Conservation (phyloP, 768 basidiomycete genomes). For the Phanerochaete sordida region DNA sequence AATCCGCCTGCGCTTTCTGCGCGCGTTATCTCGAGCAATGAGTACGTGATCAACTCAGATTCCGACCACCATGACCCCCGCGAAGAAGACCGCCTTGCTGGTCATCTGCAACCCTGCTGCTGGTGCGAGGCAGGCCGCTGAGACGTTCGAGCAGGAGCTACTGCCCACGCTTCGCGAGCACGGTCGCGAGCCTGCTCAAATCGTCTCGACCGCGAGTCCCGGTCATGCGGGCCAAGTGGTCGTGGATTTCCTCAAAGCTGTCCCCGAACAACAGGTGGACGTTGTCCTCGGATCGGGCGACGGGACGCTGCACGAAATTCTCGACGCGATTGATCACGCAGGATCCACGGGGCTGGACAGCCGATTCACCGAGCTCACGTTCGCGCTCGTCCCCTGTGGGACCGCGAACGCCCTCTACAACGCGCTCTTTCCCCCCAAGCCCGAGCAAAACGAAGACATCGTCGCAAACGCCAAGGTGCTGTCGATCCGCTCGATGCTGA, state of each 20-base stretch:
- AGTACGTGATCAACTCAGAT: neutral
- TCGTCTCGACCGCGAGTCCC: conserved; percentile 45
- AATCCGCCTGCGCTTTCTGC: neutral
- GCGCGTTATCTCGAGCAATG: neutral
- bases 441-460: conserved; percentile 21
- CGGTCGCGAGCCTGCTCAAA: conserved; percentile 34
- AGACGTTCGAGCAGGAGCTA: conserved; percentile 58
- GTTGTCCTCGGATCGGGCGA: conserved; percentile 80
- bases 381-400: conserved; percentile 68
- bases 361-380: conserved; percentile 26
- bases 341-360: conserved; percentile 4
- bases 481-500: conserved; percentile 53
- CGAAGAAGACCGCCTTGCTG: conserved; percentile 33
- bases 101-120: conserved; percentile 75
- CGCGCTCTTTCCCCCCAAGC: conserved; percentile 56
- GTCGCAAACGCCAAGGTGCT: conserved; percentile 44
- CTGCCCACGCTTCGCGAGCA: conserved; percentile 55
- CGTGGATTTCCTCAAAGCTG: conserved; percentile 34
- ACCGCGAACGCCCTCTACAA: conserved; percentile 93
- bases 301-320: conserved; percentile 88
- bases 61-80: neutral
- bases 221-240: conserved; percentile 55
- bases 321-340: conserved; percentile 47
- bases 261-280: conserved; percentile 31
- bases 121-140: conserved; percentile 54